Evolutionary conservation across 2,329 filamentous ascomycete species (phyloP).

Genomic region (Bipolaris bicolor): DNA sequence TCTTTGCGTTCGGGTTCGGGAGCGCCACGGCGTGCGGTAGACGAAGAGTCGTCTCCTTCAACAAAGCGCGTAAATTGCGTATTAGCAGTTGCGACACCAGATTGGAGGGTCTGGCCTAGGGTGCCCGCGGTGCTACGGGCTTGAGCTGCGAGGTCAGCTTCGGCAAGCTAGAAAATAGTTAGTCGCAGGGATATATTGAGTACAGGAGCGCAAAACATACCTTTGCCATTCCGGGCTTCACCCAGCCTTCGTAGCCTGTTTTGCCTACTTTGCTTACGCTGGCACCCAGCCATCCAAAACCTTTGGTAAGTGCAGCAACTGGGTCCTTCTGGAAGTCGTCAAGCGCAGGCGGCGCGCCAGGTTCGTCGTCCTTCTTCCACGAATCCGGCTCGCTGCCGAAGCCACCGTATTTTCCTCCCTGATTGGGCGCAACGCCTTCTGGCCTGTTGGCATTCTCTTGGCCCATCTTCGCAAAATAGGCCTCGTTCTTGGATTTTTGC

Average conservation of each 20-base stretch:
- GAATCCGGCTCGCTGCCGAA: constrained; percentile 80
- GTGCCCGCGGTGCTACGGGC: constrained; percentile 63
- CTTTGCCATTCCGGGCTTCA: constrained; percentile 90
- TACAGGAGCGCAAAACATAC: constrained; percentile 54
- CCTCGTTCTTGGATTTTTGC: constrained; percentile 73
- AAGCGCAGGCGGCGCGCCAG: constrained; percentile 66
- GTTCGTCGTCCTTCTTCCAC: constrained; percentile 50
- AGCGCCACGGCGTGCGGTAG: constrained; percentile 21
- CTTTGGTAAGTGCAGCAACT: constrained; percentile 83
- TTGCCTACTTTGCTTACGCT: constrained; percentile 91
- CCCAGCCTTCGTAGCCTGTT: constrained; percentile 86
- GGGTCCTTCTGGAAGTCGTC: constrained; percentile 93
- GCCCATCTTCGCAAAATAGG: constrained; percentile 87
- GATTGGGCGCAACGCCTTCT: constrained; percentile 78
- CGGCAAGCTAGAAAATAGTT: constrained; percentile 66
- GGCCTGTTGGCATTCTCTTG: constrained; percentile 79
- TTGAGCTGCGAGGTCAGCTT: constrained; percentile 65
- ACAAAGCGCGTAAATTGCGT: constrained; percentile 87
- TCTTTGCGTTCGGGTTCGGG: constrained; percentile 66
- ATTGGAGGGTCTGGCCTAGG: constrained; percentile 66
- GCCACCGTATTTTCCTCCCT: constrained; percentile 90
- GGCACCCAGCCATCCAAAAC: constrained; percentile 91
- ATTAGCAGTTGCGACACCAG: constrained; percentile 74
- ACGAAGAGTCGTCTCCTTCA: constrained; percentile 64
- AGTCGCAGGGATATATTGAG: neutral